Conservation (phyloP, 2,329 filamentous ascomycete species). For the Kalaharituber pfeilii region DNA sequence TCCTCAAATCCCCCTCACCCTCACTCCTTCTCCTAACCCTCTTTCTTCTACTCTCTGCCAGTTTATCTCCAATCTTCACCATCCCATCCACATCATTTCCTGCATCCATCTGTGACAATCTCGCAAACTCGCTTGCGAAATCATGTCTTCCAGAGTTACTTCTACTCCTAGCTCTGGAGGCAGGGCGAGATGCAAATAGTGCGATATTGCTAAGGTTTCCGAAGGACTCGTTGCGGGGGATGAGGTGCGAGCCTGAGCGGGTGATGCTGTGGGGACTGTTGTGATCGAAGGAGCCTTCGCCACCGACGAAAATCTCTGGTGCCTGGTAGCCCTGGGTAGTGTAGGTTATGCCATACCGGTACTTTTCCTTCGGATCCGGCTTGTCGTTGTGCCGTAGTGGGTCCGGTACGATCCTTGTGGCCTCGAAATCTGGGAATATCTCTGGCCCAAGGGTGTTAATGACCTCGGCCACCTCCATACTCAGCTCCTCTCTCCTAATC, state of each 20-base stretch:
- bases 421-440: slow-evolving; percentile 95
- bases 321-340: slow-evolving; percentile 7
- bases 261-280: slow-evolving; percentile 20
- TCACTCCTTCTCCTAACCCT: slow-evolving; percentile 21
- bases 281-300: slow-evolving; percentile 22
- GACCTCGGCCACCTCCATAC: slow-evolving; percentile 66
- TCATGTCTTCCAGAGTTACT: slow-evolving; percentile 37
- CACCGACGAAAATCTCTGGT: not conserved
- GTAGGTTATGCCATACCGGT: slow-evolving; percentile 8
- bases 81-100: slow-evolving; percentile 48
- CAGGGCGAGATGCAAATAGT: slow-evolving; percentile 75
- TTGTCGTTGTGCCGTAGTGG: slow-evolving; percentile 17
- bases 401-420: slow-evolving; percentile 30
- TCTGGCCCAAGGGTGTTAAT: slow-evolving; percentile 94
- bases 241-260: slow-evolving; percentile 34
- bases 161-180: slow-evolving; percentile 52
- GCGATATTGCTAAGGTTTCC: slow-evolving; percentile 72
- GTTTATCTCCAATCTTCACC: slow-evolving; percentile 49
- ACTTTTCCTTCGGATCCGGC: slow-evolving; percentile 24
- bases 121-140: slow-evolving; percentile 12
- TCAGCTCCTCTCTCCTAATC: slow-evolving; percentile 52
- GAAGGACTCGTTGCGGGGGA: slow-evolving; percentile 83
- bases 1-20: slow-evolving; percentile 25
- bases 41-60: slow-evolving; percentile 36
- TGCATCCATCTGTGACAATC: slow-evolving; percentile 9